Evolutionary conservation across 345 rosid species (phyloP).

Genomic region (Acer negundo): DNA sequence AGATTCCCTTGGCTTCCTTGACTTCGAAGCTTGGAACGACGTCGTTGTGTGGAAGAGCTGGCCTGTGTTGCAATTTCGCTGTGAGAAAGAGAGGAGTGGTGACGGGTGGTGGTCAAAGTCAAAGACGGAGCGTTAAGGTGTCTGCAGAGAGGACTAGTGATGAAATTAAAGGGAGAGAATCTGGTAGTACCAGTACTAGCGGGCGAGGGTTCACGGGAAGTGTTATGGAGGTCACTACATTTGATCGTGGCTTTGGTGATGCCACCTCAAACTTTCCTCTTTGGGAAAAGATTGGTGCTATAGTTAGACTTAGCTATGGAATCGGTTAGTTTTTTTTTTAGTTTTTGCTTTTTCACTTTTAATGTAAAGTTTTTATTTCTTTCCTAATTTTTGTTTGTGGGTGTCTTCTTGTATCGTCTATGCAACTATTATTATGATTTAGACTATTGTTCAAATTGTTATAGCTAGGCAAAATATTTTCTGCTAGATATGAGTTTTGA

Average conservation of each 20-base stretch:
- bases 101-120: conserved; percentile 16
- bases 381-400: neutral
- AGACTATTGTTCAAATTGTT: too few relatives aligned
- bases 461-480: too few relatives aligned
- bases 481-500: neutral
- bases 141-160: conserved; percentile 49
- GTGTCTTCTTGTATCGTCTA: too few relatives aligned
- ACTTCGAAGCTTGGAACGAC: conserved; percentile 26
- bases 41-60: conserved; percentile 34
- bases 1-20: conserved; percentile 44
- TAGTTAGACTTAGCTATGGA: conserved; percentile 84
- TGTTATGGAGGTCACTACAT: conserved; percentile 76
- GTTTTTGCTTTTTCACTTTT: neutral
- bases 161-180: conserved; percentile 52
- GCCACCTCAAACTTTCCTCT: conserved; percentile 63
- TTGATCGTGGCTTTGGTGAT: conserved; percentile 63
- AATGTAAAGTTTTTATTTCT: neutral
- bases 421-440: too few relatives aligned
- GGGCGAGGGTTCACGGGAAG: conserved; percentile 46
- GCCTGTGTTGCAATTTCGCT: conserved; percentile 32
- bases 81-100: conserved; percentile 33
- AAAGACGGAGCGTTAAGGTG: conserved; percentile 37
- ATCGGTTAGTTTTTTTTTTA: conserved; percentile 55
- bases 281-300: conserved; percentile 94
- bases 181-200: conserved; percentile 14